Evolutionary conservation across 768 basidiomycete genomes (phyloP).

Genomic region (Kwoniella heveanensis): DNA sequence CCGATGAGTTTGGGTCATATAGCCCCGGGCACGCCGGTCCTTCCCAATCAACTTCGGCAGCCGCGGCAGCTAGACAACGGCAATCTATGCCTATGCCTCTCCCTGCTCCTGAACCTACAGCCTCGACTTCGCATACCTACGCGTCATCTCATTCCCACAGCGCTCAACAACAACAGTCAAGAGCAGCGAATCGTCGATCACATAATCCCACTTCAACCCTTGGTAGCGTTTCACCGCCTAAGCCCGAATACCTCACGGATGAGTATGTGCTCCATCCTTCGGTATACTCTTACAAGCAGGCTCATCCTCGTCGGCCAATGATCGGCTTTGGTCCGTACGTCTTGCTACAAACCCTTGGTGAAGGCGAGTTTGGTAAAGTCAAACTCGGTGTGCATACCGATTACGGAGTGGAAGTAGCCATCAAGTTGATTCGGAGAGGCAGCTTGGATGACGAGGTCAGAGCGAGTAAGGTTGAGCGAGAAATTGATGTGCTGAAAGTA

Average conservation of each 20-base stretch:
- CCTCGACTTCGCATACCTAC: slow-evolving; percentile 37
- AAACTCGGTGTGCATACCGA: slow-evolving; percentile 92
- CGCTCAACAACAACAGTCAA: slow-evolving; percentile 16
- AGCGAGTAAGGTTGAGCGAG: slow-evolving; percentile 93
- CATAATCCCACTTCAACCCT: slow-evolving; percentile 49
- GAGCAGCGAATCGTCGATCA: slow-evolving; percentile 44
- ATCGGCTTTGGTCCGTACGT: slow-evolving; percentile 86
- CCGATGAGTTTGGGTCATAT: slow-evolving; percentile 42
- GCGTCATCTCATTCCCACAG: slow-evolving; percentile 29
- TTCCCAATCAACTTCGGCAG: slow-evolving; percentile 34
- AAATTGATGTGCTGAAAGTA: slow-evolving; percentile 95
- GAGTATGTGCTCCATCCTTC: slow-evolving; percentile 56
- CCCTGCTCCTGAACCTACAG: slow-evolving; percentile 31
- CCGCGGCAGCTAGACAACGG: slow-evolving; percentile 25
- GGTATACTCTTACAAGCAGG: slow-evolving; percentile 53
- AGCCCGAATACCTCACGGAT: slow-evolving; percentile 45
- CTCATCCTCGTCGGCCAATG: slow-evolving; percentile 55
- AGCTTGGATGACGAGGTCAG: slow-evolving; percentile 79
- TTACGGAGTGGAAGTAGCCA: slow-evolving; percentile 97
- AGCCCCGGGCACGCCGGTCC: slow-evolving; percentile 15
- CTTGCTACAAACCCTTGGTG: slow-evolving; percentile 91
- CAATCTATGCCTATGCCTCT: slow-evolving; percentile 36
- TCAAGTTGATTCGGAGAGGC: slow-evolving; percentile 91
- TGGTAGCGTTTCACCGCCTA: slow-evolving; percentile 37
- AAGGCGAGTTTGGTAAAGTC: slow-evolving; percentile 98